Evolutionary conservation across 2,329 filamentous ascomycete species (phyloP).

Genomic region (Amylocarpus encephaloides): DNA sequence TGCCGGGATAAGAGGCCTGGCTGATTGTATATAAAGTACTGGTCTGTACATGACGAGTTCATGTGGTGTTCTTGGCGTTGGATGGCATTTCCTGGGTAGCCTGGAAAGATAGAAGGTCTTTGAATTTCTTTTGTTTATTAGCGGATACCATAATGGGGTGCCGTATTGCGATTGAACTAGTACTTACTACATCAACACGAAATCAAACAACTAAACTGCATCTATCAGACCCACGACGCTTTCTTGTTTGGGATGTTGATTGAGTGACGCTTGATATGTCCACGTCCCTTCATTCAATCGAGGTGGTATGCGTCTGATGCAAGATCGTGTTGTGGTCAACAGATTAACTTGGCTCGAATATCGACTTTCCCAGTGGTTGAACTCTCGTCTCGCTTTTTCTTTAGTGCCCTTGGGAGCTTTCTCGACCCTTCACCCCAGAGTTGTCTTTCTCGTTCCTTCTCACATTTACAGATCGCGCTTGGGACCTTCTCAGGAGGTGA

Average conservation of each 20-base stretch:
- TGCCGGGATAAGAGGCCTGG: not conserved
- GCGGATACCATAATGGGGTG: conserved; percentile 3
- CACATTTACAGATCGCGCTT: conserved; percentile 27
- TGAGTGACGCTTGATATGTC: not conserved
- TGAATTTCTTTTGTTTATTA: conserved; percentile 1
- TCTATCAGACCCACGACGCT: not conserved
- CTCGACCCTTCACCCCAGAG: conserved; percentile 26
- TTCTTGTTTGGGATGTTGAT: not conserved
- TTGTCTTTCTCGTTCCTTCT: conserved; percentile 24
- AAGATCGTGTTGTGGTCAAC: not conserved
- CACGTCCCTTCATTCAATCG: not conserved
- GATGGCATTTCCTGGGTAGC: not conserved
- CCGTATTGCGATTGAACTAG: not conserved
- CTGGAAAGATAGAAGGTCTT: not conserved
- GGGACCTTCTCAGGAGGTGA: conserved; percentile 1
- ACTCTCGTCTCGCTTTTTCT: conserved; percentile 13
- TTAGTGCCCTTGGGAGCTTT: conserved; percentile 15
- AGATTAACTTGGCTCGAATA: conserved; percentile 15
- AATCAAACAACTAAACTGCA: not conserved
- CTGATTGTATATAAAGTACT: not conserved
- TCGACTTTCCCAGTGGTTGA: conserved; percentile 5
- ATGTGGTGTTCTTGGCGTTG: not conserved
- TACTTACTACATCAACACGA: not conserved
- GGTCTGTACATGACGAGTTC: no score
- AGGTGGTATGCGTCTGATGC: not conserved